A percentile compares a stretch with the other conserved stretches of the same genome.
phyloP scores from a whole-genome alignment of 1,284 basidiomycete species.

The Athelia sp. region DNA sequence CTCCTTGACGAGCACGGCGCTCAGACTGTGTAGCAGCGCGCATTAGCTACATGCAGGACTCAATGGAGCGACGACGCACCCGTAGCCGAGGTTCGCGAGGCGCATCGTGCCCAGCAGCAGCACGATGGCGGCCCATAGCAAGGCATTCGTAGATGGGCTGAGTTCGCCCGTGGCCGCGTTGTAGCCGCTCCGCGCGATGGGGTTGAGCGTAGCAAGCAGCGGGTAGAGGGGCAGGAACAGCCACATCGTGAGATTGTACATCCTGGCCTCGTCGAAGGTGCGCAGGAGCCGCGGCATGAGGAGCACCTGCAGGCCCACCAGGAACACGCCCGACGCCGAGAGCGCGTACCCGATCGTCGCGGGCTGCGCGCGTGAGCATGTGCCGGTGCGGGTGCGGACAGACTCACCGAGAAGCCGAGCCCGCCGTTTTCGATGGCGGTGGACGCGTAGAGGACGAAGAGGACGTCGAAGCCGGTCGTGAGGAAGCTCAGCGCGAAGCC shows the following conservation, averaged over 20 bases:
- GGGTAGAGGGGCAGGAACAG: constrained; percentile 43
- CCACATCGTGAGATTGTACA: constrained; percentile 44
- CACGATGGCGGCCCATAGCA: constrained; percentile 40
- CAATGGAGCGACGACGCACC: constrained; percentile 31
- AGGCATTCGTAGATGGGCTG: constrained; percentile 14
- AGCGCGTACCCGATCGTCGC: constrained; percentile 62
- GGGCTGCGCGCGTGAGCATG: constrained; percentile 46
- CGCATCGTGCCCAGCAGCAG: constrained; percentile 33
- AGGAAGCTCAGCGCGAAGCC: constrained; percentile 53
- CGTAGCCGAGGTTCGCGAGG: constrained; percentile 32
- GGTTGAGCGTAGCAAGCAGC: constrained; percentile 38
- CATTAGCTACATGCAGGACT: no score
- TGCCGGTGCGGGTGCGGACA: constrained; percentile 2
- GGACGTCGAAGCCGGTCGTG: constrained; percentile 56
- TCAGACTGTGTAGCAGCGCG: constrained; percentile 33
- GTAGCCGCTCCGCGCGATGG: constrained; percentile 29
- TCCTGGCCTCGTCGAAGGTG: constrained; percentile 32
- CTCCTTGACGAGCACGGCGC: constrained; percentile 60
- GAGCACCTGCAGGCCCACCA: constrained; percentile 38
- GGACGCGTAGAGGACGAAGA: constrained; percentile 67
- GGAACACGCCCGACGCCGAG: constrained; percentile 36
- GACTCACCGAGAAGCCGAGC: constrained; percentile 48
- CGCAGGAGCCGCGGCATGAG: constrained; percentile 43
- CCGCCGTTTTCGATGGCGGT: constrained; percentile 55
- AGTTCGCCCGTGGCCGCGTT: constrained; percentile 19